Base-by-base conservation (phyloP, 2,329 filamentous ascomycete genomes). In the Corinectria fuckeliana region DNA sequence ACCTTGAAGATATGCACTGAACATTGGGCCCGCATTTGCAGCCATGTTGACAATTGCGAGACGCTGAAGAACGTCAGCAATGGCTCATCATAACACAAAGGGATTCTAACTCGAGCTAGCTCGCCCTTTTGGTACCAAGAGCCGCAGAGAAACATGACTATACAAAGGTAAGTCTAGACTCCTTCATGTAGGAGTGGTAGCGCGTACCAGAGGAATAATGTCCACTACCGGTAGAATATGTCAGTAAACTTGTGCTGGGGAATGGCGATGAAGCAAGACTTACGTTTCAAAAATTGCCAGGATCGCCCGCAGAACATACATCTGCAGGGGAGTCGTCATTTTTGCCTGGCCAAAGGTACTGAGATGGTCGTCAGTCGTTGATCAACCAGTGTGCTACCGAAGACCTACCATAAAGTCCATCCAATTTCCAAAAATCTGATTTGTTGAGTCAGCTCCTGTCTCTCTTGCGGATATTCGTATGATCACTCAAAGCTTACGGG, bases 1-100 rank as follows among this genome's bases (percentile, higher is more conserved):
- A 26, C 25, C 25, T 26, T 73, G 71, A 1, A 73, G 62, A 14
- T 72, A 72, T 2, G 63, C 50, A 14, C 47, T 49, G 36, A 61
- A 57, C 58, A 61, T 61, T 56, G 65, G 65, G 1, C 61, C 70
- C 10, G 65, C 21, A 13, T n/a, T 10, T 14, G 21, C n/a, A 10
- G 42, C 18, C 11, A 6, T 21, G 42, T 45, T 45, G 42, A 45
- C 21, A 16, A 45, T 45, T n/a, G 42, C 42, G 9, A 45, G 20
- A 20, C 42, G 42, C 42, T 45, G 11, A 8, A 14, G 21, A 26
- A 21, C 21, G 11, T 45, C 10, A 45, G 21, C 42, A 26, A 45
- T 8, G 25, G 8, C 25, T 26, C 25, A 26, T 26, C 25, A 26
- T 26, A 26, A 26, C 25, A 26, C 25, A 4, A 26, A 26, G 25